Base-by-base conservation (phyloP, 78 protist genomes). In the Salpingoeca rosetta region DNA sequence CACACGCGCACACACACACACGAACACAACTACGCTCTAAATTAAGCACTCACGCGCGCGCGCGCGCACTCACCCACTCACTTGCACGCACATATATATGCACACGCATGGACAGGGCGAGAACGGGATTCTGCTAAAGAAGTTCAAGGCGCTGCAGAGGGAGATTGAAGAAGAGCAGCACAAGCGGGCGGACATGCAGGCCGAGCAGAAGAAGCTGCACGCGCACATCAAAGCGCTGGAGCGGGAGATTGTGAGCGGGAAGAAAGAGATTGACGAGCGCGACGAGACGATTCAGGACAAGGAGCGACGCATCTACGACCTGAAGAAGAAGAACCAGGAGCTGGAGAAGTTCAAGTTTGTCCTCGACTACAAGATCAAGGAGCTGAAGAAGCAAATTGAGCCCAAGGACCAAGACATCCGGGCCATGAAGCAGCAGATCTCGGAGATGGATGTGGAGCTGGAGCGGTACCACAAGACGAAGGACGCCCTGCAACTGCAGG, bases 321-420 rank as follows among this genome's bases (percentile, higher is more conserved):
- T 94, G 44, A 94, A 94, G 88, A 92, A 90, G 88, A 89, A 89
- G 89, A 94, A 94, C 86, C 94, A 92, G 81, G 93, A 92, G 85
- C 80, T 91, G 39, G 97, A 94, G 51, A 94, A 94, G 83, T 89
- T 91, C 85, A 92, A 92, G 87, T 92, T 92, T 80, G 96, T 94
- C n/a, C 90, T 94, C 72, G 94, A 92, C 75, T 87, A 88, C 89
- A 94, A 92, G 82, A 92, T 91, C 90, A 84, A 88, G 79, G 92
- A 92, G 87, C 87, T 92, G 38, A 94, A 92, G 86, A 82, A 81
- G 82, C 96, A 94, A 85, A 92, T 94, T 51, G 93, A 94, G 85
- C 96, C 96, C 37, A 74, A 91, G 38, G 90, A 94, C 78, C 41
- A n/a, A 1, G 88, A 92, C 73, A 84, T 94, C 37, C 1, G 44